Evolutionary conservation across 495 filamentous ascomycete genomes (phyloP), one percentile per base, ranked within the genome.

Genomic region (Lindgomyces ingoldianus): DNA sequence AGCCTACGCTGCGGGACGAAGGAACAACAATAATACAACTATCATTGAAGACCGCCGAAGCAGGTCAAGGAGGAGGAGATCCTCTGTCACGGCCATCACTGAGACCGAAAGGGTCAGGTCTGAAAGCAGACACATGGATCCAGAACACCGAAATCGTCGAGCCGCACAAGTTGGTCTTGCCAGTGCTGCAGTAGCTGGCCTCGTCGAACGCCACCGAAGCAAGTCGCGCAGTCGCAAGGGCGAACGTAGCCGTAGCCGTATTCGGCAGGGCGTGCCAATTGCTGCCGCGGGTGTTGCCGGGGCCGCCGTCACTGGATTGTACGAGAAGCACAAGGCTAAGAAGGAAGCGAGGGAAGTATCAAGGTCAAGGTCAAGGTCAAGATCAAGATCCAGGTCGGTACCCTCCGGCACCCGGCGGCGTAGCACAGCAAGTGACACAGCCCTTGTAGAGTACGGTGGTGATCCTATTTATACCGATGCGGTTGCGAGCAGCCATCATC

Each of bases 371-470:
- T 77, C 70, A 8, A 75, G 80, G 60, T 83, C 81, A 33, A 79
- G 78, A 70, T 86, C 84, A 74, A 80, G 83, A 69, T 80, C 81
- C 53, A 72, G 77, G 46, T 79, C 80, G 33, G 79, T 80, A 68
- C 79, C 75, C 71, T 85, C 83, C 65, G 75, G 81, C 78, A 36
- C 79, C 80, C 65, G 81, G 84, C 74, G 84, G 76, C 42, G 78
- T 46, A 65, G 65, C 62, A 56, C 83, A 77, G 78, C 83, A 77
- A 83, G 79, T 79, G 83, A 87, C 74, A 74, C 85, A 80, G 87
- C 85, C 61, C 80, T 94, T 77, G 90, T 95, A 77, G 89, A 92
- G 74, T 93, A 93, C 77, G 91, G 89, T 64, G 81, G 83, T 82
- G 87, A 78, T 60, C 76, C 76, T 24, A 74, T 78, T 51, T 74